Evolutionary conservation across 495 filamentous ascomycete species (phyloP), one percentile per base, ranked within the genome.

Genomic region (Penicillium subrubescens): DNA sequence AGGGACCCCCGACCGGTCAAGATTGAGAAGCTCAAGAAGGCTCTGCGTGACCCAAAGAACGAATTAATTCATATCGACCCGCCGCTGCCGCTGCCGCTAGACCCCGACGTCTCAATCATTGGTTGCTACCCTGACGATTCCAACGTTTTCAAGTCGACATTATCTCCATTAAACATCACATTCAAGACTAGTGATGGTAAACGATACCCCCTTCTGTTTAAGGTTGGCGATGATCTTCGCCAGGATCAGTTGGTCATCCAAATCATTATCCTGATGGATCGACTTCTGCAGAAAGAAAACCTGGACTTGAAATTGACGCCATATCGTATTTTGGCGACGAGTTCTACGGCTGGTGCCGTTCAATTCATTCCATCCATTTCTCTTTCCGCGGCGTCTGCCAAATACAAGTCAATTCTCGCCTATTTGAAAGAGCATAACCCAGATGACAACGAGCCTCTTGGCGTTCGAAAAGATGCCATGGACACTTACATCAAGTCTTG

Each of bases 181-280:
- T 96, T 98, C 78, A 93, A 90, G 72, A 96, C 93, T 0, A 81
- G 84, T 1, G 84, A 87, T 6, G 90, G 90, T 5, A 81, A 82
- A 43, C 90, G 89, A 63, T 98, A 98, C 74, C 90, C 93, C 19
- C 88, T 99, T 57, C 88, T 97, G 51, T 98, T 98, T 85, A 99
- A 99, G 76, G 93, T 93, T 4, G 95, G 95, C 44, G 95, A 99
- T 71, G 95, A 99, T 71, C 84, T 99, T 43, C 91, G 95, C 0
- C 95, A 99, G 77, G 95, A 99, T 69, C 95, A 99, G 75, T 86
- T 99, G 0, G 93, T 98, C 52, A 96, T 99, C 64, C 95, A 99
- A 66, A 97, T 98, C 69, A 96, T 99, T 74, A 96, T 90, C 2
- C 84, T 99, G 53, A 99, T 99, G 95, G 95, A 99, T 70, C 90